Evolutionary conservation across 768 basidiomycete species (phyloP).

Genomic region (Lentinula edodes): DNA sequence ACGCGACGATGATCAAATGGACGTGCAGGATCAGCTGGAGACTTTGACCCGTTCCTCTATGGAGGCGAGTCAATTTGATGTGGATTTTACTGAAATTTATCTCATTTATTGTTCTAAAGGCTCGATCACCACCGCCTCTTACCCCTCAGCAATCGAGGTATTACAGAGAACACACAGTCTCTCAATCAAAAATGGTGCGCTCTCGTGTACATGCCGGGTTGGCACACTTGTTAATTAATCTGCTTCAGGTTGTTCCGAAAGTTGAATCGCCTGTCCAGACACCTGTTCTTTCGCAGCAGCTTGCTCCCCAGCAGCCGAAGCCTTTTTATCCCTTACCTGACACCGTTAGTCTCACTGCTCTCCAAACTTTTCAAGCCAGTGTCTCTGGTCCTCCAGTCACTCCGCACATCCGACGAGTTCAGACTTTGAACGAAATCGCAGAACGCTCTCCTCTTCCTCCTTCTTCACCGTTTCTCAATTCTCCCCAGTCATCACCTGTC

Average conservation of each 20-base stretch:
- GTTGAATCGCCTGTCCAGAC: conserved; percentile 43
- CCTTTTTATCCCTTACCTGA: conserved; percentile 15
- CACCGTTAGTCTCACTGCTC: conserved; percentile 11
- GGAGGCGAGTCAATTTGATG: conserved; percentile 36
- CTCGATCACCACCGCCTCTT: conserved; percentile 33
- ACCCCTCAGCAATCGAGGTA: conserved; percentile 60
- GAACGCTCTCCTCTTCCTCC: conserved; percentile 47
- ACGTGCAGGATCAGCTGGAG: conserved; percentile 25
- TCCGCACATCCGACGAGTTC: conserved; percentile 40
- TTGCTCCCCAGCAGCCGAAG: conserved; percentile 22
- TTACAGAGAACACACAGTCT: conserved; percentile 49
- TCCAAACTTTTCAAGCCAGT: conserved; percentile 24
- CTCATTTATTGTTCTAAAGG: conserved; percentile 15
- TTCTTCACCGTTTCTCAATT: conserved; percentile 56
- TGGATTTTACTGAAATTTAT: conserved; percentile 14
- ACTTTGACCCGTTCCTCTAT: conserved; percentile 17
- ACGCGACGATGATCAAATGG: conserved; percentile 48
- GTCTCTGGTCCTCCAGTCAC: conserved; percentile 41
- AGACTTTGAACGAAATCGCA: conserved; percentile 20
- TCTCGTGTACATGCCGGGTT: conserved; percentile 18
- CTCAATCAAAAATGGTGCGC: conserved; percentile 22
- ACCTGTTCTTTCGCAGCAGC: conserved; percentile 18
- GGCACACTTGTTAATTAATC: background rate
- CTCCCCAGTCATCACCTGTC: conserved; percentile 61
- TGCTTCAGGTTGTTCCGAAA: conserved; percentile 19